A percentile compares a stretch with the other conserved stretches of the same genome.
Evolutionary conservation across 129 eudicot species (phyloP).

Genomic region (Ambrosia artemisiifolia): DNA sequence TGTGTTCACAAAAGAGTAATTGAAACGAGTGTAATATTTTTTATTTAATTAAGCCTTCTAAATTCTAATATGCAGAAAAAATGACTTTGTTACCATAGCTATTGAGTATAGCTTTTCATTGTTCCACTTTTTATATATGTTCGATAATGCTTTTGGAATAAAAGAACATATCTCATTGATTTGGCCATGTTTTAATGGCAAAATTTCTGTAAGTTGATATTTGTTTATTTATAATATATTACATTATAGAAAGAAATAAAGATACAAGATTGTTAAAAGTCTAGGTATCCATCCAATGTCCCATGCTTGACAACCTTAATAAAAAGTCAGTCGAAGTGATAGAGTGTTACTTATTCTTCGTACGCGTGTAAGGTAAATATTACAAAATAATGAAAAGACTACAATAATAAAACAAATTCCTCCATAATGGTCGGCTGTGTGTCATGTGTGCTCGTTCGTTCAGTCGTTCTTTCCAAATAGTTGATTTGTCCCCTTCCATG

Average conservation of each 20-base stretch:
- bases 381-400: not conserved
- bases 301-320: too few relatives aligned
- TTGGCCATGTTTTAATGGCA: too few relatives aligned
- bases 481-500: conserved; percentile 7
- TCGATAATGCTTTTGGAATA: not conserved
- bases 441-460: conserved; percentile 17
- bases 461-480: conserved; percentile 17
- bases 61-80: not conserved
- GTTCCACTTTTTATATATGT: not conserved
- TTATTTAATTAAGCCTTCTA: not conserved
- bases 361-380: conserved; percentile 15
- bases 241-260: too few relatives aligned
- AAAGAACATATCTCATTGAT: not conserved
- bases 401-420: conserved; percentile 23
- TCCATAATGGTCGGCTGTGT: conserved; percentile 3
- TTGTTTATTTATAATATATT: too few relatives aligned
- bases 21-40: not conserved
- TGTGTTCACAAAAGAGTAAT: too few relatives aligned
- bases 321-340: not conserved
- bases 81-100: not conserved
- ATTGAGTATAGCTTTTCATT: not conserved
- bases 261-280: too few relatives aligned
- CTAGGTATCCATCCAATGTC: too few relatives aligned
- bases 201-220: too few relatives aligned
- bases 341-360: not conserved